These are phyloP conservation scores for Vitis hybrid DNA, from an alignment of 177 flowering plant species.

Conservation along the genomic window DNA sequence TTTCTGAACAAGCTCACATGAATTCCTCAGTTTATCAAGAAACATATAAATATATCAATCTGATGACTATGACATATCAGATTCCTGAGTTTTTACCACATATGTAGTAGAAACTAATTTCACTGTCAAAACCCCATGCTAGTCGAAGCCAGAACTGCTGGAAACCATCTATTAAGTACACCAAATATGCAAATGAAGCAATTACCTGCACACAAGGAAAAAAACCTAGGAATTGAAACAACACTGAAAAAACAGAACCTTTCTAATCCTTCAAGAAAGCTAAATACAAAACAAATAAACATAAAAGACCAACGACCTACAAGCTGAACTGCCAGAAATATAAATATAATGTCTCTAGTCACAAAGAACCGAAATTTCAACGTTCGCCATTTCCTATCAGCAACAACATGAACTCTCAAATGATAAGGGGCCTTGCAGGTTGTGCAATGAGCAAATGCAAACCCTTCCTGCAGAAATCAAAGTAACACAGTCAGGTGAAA, in stretches of 20 bases:
- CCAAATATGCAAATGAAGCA: conserved; percentile 69
- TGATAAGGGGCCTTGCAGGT: conserved; percentile 91
- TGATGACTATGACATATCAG: conserved; percentile 2
- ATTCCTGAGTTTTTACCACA: conserved; percentile 57
- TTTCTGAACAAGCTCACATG: too few species aligned
- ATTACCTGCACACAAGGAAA: conserved; percentile 58
- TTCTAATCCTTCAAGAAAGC: background rate
- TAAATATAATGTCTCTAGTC: conserved; percentile 78
- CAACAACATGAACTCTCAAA: conserved; percentile 77
- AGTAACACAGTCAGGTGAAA: conserved; percentile 4
- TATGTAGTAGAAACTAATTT: conserved; percentile 80
- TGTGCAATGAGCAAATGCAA: conserved; percentile 95
- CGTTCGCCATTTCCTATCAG: conserved; percentile 87
- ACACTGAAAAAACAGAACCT: background rate
- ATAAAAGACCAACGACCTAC: conserved; percentile 41
- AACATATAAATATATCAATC: too few species aligned
- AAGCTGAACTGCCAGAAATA: conserved; percentile 78
- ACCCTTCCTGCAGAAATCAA: conserved; percentile 72
- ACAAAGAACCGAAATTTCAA: conserved; percentile 90
- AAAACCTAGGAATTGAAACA: conserved; percentile 1
- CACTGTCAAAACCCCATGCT: conserved; percentile 77
- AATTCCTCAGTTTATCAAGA: too few species aligned
- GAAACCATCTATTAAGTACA: conserved; percentile 65
- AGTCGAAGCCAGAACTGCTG: conserved; percentile 78
- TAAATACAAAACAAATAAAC: background rate